Conservation (phyloP, 176 grass and related monocot genomes). For the Ananas comosus region DNA sequence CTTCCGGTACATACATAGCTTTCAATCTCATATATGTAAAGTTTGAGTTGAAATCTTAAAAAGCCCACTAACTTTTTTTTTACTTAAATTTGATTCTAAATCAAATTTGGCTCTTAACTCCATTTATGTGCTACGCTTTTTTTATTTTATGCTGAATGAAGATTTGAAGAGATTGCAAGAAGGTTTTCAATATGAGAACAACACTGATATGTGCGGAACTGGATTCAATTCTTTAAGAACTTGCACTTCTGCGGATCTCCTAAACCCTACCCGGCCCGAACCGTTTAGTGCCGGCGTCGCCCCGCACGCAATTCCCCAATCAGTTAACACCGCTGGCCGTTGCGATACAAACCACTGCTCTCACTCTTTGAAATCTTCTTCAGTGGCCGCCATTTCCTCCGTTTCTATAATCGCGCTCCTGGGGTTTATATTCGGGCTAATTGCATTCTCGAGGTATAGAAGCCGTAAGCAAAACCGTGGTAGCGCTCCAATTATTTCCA, state of each 20-base stretch:
- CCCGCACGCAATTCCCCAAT: slow-evolving; percentile 25
- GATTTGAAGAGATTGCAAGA: slow-evolving; percentile 58
- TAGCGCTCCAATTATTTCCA: background rate
- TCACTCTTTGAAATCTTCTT: slow-evolving; percentile 39
- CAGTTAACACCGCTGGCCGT: slow-evolving; percentile 12
- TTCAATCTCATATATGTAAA: background rate
- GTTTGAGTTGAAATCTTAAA: no score
- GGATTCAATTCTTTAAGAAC: slow-evolving; percentile 41
- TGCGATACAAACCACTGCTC: slow-evolving; percentile 36
- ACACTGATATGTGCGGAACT: slow-evolving; percentile 60
- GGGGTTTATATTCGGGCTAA: slow-evolving; percentile 28
- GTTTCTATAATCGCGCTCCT: slow-evolving; percentile 31
- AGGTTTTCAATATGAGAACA: slow-evolving; percentile 76
- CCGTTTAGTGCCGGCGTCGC: slow-evolving; percentile 63
- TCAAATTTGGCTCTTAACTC: background rate
- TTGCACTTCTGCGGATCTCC: slow-evolving; percentile 68
- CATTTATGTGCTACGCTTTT: background rate
- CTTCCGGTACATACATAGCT: slow-evolving; percentile 42
- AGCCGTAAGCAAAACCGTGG: slow-evolving; percentile 29
- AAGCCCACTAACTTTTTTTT: background rate
- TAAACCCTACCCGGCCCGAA: slow-evolving; percentile 54
- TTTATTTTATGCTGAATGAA: slow-evolving; percentile 11
- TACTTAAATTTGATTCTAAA: background rate
- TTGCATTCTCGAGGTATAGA: slow-evolving; percentile 42
- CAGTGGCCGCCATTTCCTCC: slow-evolving; percentile 26